A percentile compares a stretch with the other conserved stretches of the same genome.
These are phyloP conservation scores for Diaporthe amygdali DNA, from an alignment of 2,329 filamentous ascomycete species.

Conservation along the genomic window DNA sequence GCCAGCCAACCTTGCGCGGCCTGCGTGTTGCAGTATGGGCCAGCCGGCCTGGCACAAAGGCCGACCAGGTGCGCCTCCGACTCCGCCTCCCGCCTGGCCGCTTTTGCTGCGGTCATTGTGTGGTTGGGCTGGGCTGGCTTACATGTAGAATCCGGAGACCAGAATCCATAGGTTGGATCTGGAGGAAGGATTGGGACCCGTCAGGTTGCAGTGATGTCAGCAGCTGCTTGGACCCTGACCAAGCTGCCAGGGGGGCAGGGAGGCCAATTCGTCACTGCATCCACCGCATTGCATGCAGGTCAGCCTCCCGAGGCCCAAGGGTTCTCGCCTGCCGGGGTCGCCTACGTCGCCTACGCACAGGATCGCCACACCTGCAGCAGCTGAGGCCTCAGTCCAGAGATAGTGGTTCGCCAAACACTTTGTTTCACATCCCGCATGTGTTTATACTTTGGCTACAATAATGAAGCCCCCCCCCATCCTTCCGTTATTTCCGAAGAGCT, in stretches of 20 bases:
- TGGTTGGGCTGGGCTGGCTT: background rate
- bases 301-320: background rate
- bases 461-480: background rate
- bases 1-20: background rate
- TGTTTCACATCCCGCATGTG: constrained; percentile 5
- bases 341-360: too few relatives aligned
- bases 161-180: background rate
- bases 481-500: background rate
- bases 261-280: constrained; percentile 8
- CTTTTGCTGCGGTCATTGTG: constrained; percentile 1
- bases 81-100: background rate
- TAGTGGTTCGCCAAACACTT: constrained; percentile 11
- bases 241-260: background rate
- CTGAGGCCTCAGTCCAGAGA: background rate
- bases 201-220: background rate
- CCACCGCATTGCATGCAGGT: background rate
- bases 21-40: background rate
- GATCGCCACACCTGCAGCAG: background rate
- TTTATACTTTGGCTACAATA: background rate
- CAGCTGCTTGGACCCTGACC: background rate
- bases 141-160: too few relatives aligned
- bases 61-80: background rate
- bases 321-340: too few relatives aligned
- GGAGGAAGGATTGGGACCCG: background rate
- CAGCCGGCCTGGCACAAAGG: background rate